These are phyloP conservation scores for Neurospora sp. DNA, from an alignment of 495 filamentous ascomycete genomes.

Conservation along the genomic window DNA sequence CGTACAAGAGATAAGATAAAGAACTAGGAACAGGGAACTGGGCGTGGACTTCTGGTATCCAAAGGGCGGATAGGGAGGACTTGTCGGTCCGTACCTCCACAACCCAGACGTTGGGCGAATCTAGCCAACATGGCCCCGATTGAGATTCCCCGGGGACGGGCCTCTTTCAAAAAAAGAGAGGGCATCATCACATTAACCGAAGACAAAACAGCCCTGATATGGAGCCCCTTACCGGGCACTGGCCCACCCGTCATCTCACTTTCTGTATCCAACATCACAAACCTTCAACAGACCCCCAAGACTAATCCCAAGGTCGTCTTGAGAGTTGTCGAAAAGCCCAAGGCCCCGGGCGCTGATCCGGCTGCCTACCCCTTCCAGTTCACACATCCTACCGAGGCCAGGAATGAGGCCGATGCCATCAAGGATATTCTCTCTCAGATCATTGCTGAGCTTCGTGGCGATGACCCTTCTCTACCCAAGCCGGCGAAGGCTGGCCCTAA, in stretches of 20 bases:
- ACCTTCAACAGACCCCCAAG: constrained; percentile 88
- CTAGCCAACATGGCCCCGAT: constrained; percentile 22
- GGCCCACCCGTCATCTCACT: constrained; percentile 55
- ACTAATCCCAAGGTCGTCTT: constrained; percentile 78
- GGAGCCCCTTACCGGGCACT: constrained; percentile 56
- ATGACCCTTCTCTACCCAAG: constrained; percentile 33
- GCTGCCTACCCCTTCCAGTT: constrained; percentile 76
- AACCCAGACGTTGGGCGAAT: background rate
- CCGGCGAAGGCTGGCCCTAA: constrained; percentile 22
- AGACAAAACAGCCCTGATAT: constrained; percentile 63
- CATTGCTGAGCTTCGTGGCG: constrained; percentile 58
- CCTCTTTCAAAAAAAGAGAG: constrained; percentile 94
- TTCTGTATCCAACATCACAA: constrained; percentile 65
- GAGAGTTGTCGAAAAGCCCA: constrained; percentile 66
- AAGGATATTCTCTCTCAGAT: constrained; percentile 70
- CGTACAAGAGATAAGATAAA: background rate
- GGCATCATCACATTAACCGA: constrained; percentile 65
- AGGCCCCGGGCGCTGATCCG: constrained; percentile 38
- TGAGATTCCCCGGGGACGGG: constrained; percentile 57
- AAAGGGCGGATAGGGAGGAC: background rate
- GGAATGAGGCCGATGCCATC: constrained; percentile 73
- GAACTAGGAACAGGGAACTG: background rate
- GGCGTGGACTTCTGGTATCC: background rate
- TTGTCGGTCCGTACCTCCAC: background rate
- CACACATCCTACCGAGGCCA: constrained; percentile 63